phyloP scores from a whole-genome alignment of 257 asterid species.

The Prunella vulgaris region DNA sequence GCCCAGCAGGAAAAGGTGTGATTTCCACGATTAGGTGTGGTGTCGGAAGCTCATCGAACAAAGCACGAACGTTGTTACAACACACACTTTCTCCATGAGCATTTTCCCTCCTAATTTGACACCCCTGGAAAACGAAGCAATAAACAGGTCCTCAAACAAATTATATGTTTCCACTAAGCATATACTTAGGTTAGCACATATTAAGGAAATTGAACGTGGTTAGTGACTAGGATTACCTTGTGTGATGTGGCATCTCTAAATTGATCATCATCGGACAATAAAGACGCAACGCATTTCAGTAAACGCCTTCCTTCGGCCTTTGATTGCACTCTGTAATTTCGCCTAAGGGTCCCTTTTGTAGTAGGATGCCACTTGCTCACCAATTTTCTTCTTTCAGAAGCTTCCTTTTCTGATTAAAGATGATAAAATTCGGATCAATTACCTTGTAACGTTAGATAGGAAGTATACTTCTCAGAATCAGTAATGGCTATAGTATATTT shows the following conservation, averaged over 20 bases:
- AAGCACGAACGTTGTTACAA: conserved; percentile 87
- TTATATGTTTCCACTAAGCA: too few relatives aligned
- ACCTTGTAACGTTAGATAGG: conserved; percentile 6
- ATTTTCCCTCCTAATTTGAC: conserved; percentile 90
- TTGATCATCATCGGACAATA: conserved; percentile 88
- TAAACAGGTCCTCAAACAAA: too few relatives aligned
- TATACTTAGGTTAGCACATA: too few relatives aligned
- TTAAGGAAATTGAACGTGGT: background rate
- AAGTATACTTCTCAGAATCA: too few relatives aligned
- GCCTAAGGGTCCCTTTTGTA: conserved; percentile 87
- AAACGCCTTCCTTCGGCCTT: conserved; percentile 80
- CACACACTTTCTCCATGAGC: conserved; percentile 97
- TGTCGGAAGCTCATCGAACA: conserved; percentile 95
- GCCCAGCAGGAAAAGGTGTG: conserved; percentile 88
- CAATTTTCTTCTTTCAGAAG: conserved; percentile 69
- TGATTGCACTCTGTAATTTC: conserved; percentile 81
- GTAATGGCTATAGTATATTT: too few relatives aligned
- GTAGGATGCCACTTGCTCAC: conserved; percentile 99
- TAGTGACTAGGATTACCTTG: conserved; percentile 46
- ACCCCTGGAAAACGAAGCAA: conserved; percentile 48
- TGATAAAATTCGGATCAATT: conserved; percentile 10
- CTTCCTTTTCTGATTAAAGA: conserved; percentile 66
- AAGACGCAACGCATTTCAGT: conserved; percentile 72
- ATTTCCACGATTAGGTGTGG: conserved; percentile 80
- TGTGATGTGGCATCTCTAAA: conserved; percentile 96